A percentile compares a stretch with the other conserved stretches of the same genome.
Conservation (phyloP, 1,139 yeast species). For the Debaryomyces subglobosus region DNA sequence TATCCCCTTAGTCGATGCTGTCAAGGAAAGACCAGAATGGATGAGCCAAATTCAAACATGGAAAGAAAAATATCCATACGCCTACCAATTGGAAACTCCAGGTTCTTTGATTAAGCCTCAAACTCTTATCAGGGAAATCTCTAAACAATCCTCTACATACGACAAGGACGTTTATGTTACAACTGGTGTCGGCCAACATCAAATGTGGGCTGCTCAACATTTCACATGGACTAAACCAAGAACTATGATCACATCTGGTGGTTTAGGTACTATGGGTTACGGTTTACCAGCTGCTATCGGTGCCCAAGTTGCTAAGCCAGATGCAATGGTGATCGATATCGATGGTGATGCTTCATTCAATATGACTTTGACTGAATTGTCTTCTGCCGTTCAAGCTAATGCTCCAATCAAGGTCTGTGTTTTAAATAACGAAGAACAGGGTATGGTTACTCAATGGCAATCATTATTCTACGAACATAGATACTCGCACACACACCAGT, state of each 20-base stretch:
- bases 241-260: constrained; percentile 95
- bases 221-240: constrained; percentile 92
- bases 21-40: constrained; percentile 77
- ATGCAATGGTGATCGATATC: constrained; percentile 91
- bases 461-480: constrained; percentile 95
- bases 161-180: constrained; percentile 83
- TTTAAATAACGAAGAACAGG: constrained; percentile 96
- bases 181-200: constrained; percentile 99
- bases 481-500: constrained; percentile 94
- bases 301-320: constrained; percentile 95
- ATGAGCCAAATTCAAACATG: constrained; percentile 70
- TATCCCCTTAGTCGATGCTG: constrained; percentile 68
- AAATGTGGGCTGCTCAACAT: constrained; percentile 99
- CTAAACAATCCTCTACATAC: constrained; percentile 67
- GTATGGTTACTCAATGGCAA: constrained; percentile 99
- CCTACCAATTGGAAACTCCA: constrained; percentile 74
- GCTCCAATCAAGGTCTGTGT: constrained; percentile 89
- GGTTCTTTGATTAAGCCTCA: constrained; percentile 90
- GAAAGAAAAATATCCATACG: constrained; percentile 86
- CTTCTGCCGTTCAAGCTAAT: constrained; percentile 91
- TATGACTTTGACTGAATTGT: constrained; percentile 92
- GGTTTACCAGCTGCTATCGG: constrained; percentile 98
- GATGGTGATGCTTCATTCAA: constrained; percentile 99
- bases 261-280: constrained; percentile 98
- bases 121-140: constrained; percentile 78